phyloP scores from a whole-genome alignment of 305 asterid genomes.

The Galium porrigens region DNA sequence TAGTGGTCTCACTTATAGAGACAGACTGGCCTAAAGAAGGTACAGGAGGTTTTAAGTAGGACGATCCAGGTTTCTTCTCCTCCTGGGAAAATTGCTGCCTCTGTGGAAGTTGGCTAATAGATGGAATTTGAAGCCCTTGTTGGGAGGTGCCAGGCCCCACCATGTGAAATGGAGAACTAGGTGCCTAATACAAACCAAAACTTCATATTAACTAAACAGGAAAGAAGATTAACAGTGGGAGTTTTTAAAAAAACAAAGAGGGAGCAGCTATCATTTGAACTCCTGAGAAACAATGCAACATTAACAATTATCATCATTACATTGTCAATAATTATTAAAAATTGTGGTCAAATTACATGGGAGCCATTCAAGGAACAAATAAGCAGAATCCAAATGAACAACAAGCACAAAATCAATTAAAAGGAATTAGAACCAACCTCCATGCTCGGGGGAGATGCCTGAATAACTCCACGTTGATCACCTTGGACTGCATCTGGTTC shows the following conservation, averaged over 20 bases:
- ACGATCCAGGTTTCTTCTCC: conserved; percentile 54
- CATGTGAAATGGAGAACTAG: conserved; percentile 33
- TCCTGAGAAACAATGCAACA: neutral
- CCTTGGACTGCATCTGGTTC: conserved; percentile 48
- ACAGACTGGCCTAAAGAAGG: conserved; percentile 39
- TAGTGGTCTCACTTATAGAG: conserved; percentile 37
- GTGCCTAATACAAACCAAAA: conserved; percentile 28
- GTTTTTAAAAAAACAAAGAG: neutral
- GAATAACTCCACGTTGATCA: conserved; percentile 45
- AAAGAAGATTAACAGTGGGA: neutral
- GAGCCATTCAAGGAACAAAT: neutral
- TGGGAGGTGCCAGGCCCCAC: conserved; percentile 45
- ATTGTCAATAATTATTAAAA: neutral
- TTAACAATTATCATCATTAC: too few relatives aligned
- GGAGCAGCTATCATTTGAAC: neutral
- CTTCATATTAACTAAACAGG: conserved; percentile 5
- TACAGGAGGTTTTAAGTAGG: conserved; percentile 45
- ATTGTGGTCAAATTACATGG: neutral
- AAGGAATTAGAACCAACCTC: conserved; percentile 38
- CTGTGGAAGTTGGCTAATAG: conserved; percentile 45
- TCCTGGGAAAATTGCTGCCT: conserved; percentile 48
- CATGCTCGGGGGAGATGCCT: conserved; percentile 31
- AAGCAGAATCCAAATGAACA: neutral
- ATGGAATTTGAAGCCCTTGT: conserved; percentile 36
- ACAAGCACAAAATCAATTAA: neutral